Evolutionary conservation across 495 filamentous ascomycete genomes (phyloP).

Genomic region (Chaetomidium leptoderma): DNA sequence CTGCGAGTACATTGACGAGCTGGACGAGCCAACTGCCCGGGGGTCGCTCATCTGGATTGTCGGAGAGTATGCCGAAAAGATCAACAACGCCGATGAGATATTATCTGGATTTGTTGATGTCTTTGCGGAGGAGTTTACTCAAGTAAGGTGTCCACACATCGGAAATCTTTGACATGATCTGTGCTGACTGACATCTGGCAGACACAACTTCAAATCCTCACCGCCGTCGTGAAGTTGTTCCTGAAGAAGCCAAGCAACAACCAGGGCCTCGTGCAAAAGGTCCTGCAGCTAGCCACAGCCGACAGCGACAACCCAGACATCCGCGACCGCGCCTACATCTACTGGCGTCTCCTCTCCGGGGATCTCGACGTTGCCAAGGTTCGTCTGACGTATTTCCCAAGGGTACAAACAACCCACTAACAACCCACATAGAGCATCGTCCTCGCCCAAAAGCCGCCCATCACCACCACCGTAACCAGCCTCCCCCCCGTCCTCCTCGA

Average conservation of each 20-base stretch:
- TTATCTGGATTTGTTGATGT: constrained; percentile 91
- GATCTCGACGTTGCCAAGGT: constrained; percentile 84
- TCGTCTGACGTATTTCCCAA: constrained; percentile 14
- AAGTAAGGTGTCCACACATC: constrained; percentile 34
- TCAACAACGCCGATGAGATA: constrained; percentile 88
- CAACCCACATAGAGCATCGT: constrained; percentile 65
- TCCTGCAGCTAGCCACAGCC: constrained; percentile 84
- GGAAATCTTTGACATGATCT: neutral
- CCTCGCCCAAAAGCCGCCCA: constrained; percentile 88
- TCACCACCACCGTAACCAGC: constrained; percentile 86
- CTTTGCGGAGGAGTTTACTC: constrained; percentile 88
- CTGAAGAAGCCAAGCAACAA: constrained; percentile 87
- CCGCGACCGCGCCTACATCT: constrained; percentile 93
- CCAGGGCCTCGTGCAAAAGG: constrained; percentile 87
- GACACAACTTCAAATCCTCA: constrained; percentile 93
- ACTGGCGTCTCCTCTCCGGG: constrained; percentile 95
- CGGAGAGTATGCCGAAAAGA: constrained; percentile 97
- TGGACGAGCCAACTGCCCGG: constrained; percentile 90
- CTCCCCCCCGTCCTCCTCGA: constrained; percentile 80
- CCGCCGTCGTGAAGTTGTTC: constrained; percentile 94
- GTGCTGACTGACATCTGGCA: constrained; percentile 32
- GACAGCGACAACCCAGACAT: constrained; percentile 98
- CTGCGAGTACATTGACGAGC: constrained; percentile 93
- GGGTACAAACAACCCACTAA: constrained; percentile 6
- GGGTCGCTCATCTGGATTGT: constrained; percentile 98